These are phyloP conservation scores for Tylopilus intermedius DNA, from an alignment of 768 basidiomycete species.

Conservation along the genomic window DNA sequence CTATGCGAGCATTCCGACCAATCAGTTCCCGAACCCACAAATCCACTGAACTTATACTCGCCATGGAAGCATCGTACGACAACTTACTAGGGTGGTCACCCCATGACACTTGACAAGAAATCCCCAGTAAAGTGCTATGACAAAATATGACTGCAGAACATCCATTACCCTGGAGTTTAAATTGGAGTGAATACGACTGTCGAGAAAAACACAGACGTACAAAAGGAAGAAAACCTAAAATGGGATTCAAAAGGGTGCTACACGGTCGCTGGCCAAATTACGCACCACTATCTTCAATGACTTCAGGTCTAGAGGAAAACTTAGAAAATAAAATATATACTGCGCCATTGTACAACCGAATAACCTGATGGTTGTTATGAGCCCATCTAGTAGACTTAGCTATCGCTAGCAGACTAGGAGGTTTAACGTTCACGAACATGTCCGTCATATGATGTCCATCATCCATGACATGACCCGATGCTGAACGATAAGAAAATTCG, in stretches of 20 bases:
- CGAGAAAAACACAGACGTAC: neutral
- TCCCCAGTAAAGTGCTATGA: neutral
- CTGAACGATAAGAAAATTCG: neutral
- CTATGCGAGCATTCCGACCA: neutral
- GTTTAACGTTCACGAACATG: neutral
- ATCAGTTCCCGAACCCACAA: neutral
- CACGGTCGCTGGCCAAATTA: neutral
- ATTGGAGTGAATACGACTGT: too few species aligned
- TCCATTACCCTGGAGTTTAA: neutral
- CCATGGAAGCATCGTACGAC: neutral
- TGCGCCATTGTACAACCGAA: constrained; percentile 12
- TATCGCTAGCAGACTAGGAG: neutral
- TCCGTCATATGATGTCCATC: neutral
- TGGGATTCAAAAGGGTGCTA: neutral
- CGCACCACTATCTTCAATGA: constrained; percentile 8
- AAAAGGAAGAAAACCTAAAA: neutral
- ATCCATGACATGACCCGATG: neutral
- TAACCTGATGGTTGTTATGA: neutral
- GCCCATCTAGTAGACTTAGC: neutral
- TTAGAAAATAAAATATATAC: constrained; percentile 4
- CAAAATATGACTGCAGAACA: neutral
- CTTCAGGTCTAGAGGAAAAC: neutral
- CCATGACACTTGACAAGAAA: constrained; percentile 1
- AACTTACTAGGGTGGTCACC: neutral
- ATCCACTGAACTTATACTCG: neutral